Evolutionary conservation across 805 yeast genomes (phyloP), one percentile per base, ranked within the genome.

Genomic region (Metschnikowia lachancei): DNA sequence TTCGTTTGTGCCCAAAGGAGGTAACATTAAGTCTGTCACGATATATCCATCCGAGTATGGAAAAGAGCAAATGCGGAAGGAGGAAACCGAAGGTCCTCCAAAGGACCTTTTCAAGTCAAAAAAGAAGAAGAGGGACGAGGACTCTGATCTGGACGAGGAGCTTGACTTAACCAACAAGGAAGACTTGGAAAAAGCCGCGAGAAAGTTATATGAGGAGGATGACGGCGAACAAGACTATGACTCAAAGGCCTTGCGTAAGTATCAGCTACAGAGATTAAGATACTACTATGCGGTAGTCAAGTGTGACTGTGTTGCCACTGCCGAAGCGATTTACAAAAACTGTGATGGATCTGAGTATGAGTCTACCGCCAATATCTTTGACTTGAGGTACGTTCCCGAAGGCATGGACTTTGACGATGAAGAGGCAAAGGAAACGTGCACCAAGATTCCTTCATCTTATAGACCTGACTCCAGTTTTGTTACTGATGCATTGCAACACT

Each of bases 281-380:
- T 94, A 94, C 65, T 94, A 82, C 64, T 94, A 92, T 64, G 99
- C 98, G 0, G 84, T 94, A 16, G 89, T 92, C 3, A 76, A 72
- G 43, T 94, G 97, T 70, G 95, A 88, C 58, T 75, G 82, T 17
- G 73, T 85, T 1, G 65, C 60, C 2, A 84, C 97, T 0, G 86
- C 97, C 0, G 76, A 81, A 55, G 69, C 69, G 26, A 89, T 94
- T 24, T 94, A 92, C 62, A 82, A 82, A 30, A 85, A 80, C 59
- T 89, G 96, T 68, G 99, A 94, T 65, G 96, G 96, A 28, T 80
- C 97, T 0, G 99, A 94, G 67, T 94, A 81, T 61, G 99, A 94
- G 66, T 84, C 96, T 12, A 90, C 98, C 0, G 95, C 98, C 4
- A 94, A 94, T 63, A 78, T 88, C 45, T 92, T 94, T 64, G 99